Percentiles rank a stretch among this genome's conserved stretches.
phyloP scores from a whole-genome alignment of 2,329 filamentous ascomycete genomes.

The Aspergillus sp. region DNA sequence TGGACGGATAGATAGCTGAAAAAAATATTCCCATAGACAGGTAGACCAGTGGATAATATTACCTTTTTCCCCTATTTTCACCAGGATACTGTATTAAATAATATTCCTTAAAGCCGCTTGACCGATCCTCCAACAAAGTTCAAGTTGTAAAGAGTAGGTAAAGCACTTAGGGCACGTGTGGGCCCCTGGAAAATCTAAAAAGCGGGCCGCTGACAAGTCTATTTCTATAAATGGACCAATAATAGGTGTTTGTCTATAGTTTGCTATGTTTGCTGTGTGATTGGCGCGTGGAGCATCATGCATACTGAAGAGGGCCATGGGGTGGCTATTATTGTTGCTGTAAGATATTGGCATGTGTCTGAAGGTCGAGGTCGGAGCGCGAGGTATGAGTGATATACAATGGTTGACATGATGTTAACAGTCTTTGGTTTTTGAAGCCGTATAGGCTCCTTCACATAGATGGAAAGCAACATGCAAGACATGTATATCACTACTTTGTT shows the following conservation, averaged over 20 bases:
- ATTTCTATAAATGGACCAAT: neutral
- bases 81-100: neutral
- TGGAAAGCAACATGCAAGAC: too few relatives aligned
- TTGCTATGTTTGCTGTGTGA: neutral
- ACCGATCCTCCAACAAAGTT: neutral
- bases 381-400: neutral
- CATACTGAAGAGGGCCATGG: neutral
- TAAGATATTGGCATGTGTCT: neutral
- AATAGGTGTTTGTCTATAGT: neutral
- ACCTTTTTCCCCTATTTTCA: neutral
- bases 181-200: neutral
- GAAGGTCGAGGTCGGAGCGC: neutral
- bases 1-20: neutral
- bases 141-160: neutral
- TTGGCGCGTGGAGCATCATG: neutral
- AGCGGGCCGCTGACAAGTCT: neutral
- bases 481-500: too few relatives aligned
- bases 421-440: neutral
- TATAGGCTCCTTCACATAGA: too few relatives aligned
- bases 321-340: neutral
- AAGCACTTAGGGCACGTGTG: neutral
- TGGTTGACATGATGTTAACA: neutral
- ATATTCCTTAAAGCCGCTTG: neutral
- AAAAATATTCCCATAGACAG: neutral
- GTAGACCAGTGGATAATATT: neutral